Evolutionary conservation across 768 basidiomycete genomes (phyloP).

Genomic region (Heimioporus sp.): DNA sequence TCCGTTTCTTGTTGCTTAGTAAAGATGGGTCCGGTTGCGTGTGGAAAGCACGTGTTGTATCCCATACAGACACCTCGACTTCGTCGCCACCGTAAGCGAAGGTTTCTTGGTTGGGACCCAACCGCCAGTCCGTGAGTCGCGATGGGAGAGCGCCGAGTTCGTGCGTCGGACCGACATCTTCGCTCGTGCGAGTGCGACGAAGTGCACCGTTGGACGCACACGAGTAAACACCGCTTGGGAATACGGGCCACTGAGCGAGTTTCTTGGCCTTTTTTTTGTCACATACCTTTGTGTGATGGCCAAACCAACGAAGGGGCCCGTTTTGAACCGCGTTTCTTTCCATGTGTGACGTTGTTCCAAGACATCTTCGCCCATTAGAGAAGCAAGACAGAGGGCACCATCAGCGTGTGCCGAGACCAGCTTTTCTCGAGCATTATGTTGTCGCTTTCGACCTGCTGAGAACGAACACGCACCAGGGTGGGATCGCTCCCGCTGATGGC

Average conservation of each 20-base stretch:
- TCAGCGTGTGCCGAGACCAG: conserved; percentile 62
- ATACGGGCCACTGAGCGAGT: not conserved
- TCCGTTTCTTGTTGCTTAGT: conserved; percentile 41
- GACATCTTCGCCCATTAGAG: conserved; percentile 40
- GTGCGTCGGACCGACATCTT: conserved; percentile 21
- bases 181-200: conserved; percentile 41
- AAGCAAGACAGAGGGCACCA: conserved; percentile 49
- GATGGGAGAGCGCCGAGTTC: conserved; percentile 54
- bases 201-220: conserved; percentile 80
- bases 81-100: conserved; percentile 88
- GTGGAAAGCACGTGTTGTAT: conserved; percentile 57
- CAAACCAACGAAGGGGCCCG: conserved; percentile 60
- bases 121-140: conserved; percentile 65
- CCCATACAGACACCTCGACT: conserved; percentile 82
- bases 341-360: conserved; percentile 48
- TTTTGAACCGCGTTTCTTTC: conserved; percentile 61
- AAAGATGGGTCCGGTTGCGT: conserved; percentile 18
- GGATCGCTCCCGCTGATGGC: conserved; percentile 29
- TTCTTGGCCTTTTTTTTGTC: not conserved
- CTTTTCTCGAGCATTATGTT: conserved; percentile 47
- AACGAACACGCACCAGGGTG: conserved; percentile 38
- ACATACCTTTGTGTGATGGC: conserved; percentile 49
- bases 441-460: conserved; percentile 11
- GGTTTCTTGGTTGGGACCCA: conserved; percentile 47
- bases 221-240: conserved; percentile 47